phyloP scores from a whole-genome alignment of 257 asterid genomes.

The Fraxinus anomala region DNA sequence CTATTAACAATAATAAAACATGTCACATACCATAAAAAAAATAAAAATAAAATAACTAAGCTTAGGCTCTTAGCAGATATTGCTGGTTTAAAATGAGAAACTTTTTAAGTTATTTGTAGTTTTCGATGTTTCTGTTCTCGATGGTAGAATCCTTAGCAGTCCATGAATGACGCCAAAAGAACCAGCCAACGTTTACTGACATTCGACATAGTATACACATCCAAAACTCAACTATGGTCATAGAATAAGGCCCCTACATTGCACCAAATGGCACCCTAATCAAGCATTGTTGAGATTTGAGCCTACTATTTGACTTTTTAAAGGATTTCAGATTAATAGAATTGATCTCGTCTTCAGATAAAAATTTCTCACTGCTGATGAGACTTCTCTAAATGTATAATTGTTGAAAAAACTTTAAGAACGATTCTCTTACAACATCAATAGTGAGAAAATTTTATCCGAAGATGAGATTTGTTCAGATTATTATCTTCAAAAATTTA shows the following conservation, averaged over 20 bases:
- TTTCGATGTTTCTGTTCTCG: neutral
- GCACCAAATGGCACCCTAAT: slow-evolving; percentile 37
- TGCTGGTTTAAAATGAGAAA: neutral
- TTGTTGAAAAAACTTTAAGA: too few relatives aligned
- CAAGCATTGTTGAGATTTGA: slow-evolving; percentile 33
- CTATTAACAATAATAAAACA: too few relatives aligned
- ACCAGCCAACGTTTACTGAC: slow-evolving; percentile 19
- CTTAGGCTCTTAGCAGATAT: too few relatives aligned
- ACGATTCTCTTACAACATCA: too few relatives aligned
- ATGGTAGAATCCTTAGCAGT: slow-evolving; percentile 22
- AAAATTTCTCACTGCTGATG: too few relatives aligned
- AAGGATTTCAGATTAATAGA: slow-evolving; percentile 17
- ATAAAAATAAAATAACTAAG: too few relatives aligned
- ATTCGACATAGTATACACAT: slow-evolving; percentile 2
- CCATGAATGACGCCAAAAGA: slow-evolving; percentile 26
- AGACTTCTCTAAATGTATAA: too few relatives aligned
- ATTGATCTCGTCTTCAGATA: too few relatives aligned
- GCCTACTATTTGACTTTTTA: slow-evolving; percentile 36
- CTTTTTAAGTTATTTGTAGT: neutral
- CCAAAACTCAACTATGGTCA: neutral
- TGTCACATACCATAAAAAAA: too few relatives aligned
- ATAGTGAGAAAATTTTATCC: too few relatives aligned
- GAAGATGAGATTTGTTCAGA: too few relatives aligned
- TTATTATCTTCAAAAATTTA: too few relatives aligned
- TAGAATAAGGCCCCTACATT: neutral